Conservation (phyloP, 2,329 filamentous ascomycete species). For the Paecilomyces niveus region DNA sequence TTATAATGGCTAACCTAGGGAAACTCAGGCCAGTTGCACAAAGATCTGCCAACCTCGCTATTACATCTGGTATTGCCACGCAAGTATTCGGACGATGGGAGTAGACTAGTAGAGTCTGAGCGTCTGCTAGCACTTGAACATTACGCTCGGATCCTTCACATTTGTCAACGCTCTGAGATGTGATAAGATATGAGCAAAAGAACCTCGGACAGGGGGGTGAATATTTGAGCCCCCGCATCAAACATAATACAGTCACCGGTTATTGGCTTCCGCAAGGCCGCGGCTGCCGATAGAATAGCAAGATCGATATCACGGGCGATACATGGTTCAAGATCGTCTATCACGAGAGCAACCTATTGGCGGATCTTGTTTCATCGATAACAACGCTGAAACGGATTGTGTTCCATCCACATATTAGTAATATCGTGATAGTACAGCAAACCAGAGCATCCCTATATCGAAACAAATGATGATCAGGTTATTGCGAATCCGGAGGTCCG, state of each 20-base stretch:
- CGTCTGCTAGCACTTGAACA: not conserved
- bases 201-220: not conserved
- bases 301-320: not conserved
- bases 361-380: too few species aligned
- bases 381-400: too few species aligned
- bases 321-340: too few species aligned
- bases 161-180: not conserved
- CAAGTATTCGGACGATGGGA: not conserved
- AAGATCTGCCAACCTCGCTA: not conserved
- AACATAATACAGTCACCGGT: not conserved
- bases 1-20: too few species aligned
- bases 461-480: not conserved
- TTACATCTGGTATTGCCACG: not conserved
- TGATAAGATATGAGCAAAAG: not conserved
- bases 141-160: not conserved
- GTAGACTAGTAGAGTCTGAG: not conserved
- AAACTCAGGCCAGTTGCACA: not conserved
- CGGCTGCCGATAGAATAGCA: not conserved
- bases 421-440: not conserved
- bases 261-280: not conserved
- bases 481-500: not conserved
- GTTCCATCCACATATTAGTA: not conserved
- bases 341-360: too few species aligned
- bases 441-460: not conserved
- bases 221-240: not conserved